phyloP scores from a whole-genome alignment of 108 stramenopile species.

The Schizochytrium sp. region DNA sequence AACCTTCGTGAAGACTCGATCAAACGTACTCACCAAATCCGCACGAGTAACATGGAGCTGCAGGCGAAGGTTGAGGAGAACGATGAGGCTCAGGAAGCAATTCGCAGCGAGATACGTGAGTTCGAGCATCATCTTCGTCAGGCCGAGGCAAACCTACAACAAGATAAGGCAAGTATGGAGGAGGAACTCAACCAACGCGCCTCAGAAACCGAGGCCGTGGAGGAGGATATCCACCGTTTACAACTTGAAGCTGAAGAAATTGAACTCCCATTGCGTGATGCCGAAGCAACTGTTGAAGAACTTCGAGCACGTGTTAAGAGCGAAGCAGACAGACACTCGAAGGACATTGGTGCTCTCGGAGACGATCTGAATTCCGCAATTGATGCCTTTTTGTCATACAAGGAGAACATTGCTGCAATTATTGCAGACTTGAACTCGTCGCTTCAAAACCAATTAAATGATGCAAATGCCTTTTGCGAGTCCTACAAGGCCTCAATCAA shows the following conservation, averaged over 20 bases:
- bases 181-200: slow-evolving; percentile 66
- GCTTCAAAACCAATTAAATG: neutral
- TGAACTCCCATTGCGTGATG: slow-evolving; percentile 3
- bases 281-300: neutral
- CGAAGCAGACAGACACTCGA: neutral
- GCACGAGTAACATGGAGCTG: slow-evolving; percentile 18
- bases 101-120: slow-evolving; percentile 76
- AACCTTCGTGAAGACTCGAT: slow-evolving; percentile 13
- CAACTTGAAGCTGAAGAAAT: neutral
- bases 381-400: neutral
- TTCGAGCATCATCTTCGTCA: slow-evolving; percentile 78
- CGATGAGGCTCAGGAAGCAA: slow-evolving; percentile 77
- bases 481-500: neutral
- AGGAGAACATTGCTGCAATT: neutral
- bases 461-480: neutral
- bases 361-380: neutral
- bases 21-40: slow-evolving; percentile 40
- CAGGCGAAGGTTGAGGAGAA: slow-evolving; percentile 81
- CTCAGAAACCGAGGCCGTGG: slow-evolving; percentile 72
- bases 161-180: slow-evolving; percentile 75
- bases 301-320: neutral
- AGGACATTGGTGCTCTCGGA: neutral
- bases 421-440: neutral
- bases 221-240: slow-evolving; percentile 67
- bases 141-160: slow-evolving; percentile 80